phyloP scores from a whole-genome alignment of 768 basidiomycete species.

The Termitomyces bulborhizus region DNA sequence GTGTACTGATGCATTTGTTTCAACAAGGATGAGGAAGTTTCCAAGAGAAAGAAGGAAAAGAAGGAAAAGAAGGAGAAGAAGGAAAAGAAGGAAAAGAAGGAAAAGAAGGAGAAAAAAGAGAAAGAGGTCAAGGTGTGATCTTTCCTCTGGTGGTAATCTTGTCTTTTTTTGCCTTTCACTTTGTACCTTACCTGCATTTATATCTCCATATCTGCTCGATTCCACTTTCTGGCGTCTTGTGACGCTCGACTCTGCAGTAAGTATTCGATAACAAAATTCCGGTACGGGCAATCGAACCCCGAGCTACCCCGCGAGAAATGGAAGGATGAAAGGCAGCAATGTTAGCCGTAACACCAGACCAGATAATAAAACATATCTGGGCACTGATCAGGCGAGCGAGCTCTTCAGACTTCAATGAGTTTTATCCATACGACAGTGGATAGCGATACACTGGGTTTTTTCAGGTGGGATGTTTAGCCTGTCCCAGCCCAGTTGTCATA shows the following conservation, averaged over 20 bases:
- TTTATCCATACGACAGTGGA: too few species aligned
- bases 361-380: neutral
- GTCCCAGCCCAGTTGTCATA: too few species aligned
- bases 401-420: too few species aligned
- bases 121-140: slow-evolving; percentile 25
- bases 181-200: slow-evolving; percentile 5
- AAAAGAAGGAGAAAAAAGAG: slow-evolving; percentile 34
- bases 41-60: slow-evolving; percentile 52
- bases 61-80: slow-evolving; percentile 39
- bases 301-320: slow-evolving; percentile 41
- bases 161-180: slow-evolving; percentile 1
- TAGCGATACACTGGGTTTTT: too few species aligned
- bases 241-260: neutral
- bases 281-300: slow-evolving; percentile 54
- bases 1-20: slow-evolving; percentile 1
- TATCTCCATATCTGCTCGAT: neutral
- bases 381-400: too few species aligned
- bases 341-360: slow-evolving; percentile 65
- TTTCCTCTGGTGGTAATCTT: slow-evolving; percentile 8
- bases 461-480: too few species aligned
- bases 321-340: slow-evolving; percentile 43
- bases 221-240: neutral
- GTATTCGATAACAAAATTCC: slow-evolving; percentile 2
- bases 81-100: slow-evolving; percentile 54
- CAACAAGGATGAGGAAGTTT: slow-evolving; percentile 13